Evolutionary conservation across 805 yeast species (phyloP).

Genomic region (Priceomyces melissophilus): DNA sequence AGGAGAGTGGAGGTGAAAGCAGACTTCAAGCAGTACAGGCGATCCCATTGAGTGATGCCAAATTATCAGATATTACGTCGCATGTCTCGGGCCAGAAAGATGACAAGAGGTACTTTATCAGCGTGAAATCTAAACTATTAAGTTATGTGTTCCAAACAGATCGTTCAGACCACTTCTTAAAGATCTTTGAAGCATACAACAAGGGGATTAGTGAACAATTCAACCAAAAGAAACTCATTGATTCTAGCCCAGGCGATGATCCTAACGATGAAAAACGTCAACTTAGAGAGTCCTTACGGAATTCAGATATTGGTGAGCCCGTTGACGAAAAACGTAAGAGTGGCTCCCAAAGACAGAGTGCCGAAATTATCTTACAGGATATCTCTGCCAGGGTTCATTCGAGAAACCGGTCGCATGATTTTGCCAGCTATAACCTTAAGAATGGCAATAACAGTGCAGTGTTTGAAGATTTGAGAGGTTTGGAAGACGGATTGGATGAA

Average conservation of each 20-base stretch:
- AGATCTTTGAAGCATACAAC: slow-evolving; percentile 52
- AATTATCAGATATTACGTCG: slow-evolving; percentile 37
- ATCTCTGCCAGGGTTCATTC: slow-evolving; percentile 61
- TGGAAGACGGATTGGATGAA: slow-evolving; percentile 65
- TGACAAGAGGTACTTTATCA: slow-evolving; percentile 37
- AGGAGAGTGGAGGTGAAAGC: slow-evolving; percentile 25
- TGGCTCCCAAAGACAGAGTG: slow-evolving; percentile 26
- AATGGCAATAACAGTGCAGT: slow-evolving; percentile 25
- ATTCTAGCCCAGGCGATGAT: slow-evolving; percentile 7
- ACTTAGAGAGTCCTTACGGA: slow-evolving; percentile 44
- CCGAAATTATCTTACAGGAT: slow-evolving; percentile 50
- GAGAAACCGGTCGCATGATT: slow-evolving; percentile 51
- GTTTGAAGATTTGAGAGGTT: slow-evolving; percentile 45
- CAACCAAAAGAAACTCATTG: slow-evolving; percentile 27
- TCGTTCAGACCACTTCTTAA: slow-evolving; percentile 52
- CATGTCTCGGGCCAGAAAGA: slow-evolving; percentile 16
- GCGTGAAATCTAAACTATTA: slow-evolving; percentile 44
- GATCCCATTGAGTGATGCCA: slow-evolving; percentile 68
- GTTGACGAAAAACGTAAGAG: slow-evolving; percentile 27
- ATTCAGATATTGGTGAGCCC: slow-evolving; percentile 41
- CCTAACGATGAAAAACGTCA: slow-evolving; percentile 36
- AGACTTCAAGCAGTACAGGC: slow-evolving; percentile 69
- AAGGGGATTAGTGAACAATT: slow-evolving; percentile 56
- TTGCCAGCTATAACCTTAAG: slow-evolving; percentile 13
- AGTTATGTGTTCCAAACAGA: slow-evolving; percentile 62